Evolutionary conservation across 2,329 filamentous ascomycete genomes (phyloP).

Genomic region (Scedosporium aurantiacum): DNA sequence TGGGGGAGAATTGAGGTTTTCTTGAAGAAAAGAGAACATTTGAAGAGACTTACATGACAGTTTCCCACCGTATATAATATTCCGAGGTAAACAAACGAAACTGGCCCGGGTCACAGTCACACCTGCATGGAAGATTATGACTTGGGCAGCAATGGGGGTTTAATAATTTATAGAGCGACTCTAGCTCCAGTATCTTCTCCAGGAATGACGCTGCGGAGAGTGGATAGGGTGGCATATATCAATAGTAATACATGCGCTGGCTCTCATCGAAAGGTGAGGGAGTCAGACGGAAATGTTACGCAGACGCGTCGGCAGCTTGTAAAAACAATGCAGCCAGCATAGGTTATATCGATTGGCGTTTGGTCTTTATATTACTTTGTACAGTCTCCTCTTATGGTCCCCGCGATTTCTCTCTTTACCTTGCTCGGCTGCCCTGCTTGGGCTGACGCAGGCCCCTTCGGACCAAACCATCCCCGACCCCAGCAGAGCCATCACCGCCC

Average conservation of each 20-base stretch:
- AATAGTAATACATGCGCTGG: not conserved
- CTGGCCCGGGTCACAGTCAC: not conserved
- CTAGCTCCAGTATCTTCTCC: not conserved
- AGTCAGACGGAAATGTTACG: not conserved
- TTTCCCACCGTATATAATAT: not conserved
- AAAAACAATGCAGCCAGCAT: not conserved
- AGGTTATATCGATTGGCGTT: not conserved
- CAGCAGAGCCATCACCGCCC: not conserved
- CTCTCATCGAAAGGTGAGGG: not conserved
- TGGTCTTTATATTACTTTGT: not conserved
- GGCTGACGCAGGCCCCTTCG: not conserved
- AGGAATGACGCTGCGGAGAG: not conserved
- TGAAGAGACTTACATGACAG: not conserved
- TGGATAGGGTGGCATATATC: not conserved
- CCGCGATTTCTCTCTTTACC: not conserved
- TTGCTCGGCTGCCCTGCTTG: not conserved
- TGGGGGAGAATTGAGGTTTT: not conserved
- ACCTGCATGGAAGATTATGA: not conserved
- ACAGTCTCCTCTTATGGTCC: not conserved
- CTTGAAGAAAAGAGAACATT: not conserved
- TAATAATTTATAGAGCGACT: not conserved
- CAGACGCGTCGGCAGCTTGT: not conserved
- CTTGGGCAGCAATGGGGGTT: not conserved
- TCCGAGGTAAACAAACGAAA: not conserved
- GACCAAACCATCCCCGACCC: not conserved